Evolutionary conservation across 495 filamentous ascomycete genomes (phyloP).

Genomic region (Acidomyces sp.): DNA sequence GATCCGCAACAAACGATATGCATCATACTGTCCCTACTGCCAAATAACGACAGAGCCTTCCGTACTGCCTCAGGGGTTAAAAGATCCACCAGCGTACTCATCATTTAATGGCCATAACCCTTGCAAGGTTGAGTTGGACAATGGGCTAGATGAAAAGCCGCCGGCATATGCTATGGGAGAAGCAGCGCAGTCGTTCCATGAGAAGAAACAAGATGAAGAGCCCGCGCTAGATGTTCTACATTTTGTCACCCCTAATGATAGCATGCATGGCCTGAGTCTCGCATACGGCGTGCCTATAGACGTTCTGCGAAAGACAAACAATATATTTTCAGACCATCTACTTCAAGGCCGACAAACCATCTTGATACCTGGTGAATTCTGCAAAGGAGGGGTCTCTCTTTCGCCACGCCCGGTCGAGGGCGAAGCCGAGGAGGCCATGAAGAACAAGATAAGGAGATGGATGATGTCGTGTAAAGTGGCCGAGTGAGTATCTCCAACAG

Average conservation of each 20-base stretch:
- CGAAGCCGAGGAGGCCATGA: conserved; percentile 53
- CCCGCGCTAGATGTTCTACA: conserved; percentile 48
- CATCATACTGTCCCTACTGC: conserved; percentile 53
- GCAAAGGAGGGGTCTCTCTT: conserved; percentile 47
- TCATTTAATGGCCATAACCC: conserved; percentile 25
- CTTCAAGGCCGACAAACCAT: conserved; percentile 51
- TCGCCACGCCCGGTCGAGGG: conserved; percentile 53
- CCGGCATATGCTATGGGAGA: conserved; percentile 28
- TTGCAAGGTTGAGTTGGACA: conserved; percentile 21
- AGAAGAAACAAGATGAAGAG: conserved; percentile 23
- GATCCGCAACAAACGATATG: conserved; percentile 53
- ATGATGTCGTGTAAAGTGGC: conserved; percentile 58
- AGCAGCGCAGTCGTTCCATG: conserved; percentile 17
- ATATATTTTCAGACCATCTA: conserved; percentile 50
- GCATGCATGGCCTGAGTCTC: conserved; percentile 48
- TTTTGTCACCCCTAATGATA: conserved; percentile 54
- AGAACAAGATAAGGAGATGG: conserved; percentile 51
- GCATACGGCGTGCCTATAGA: conserved; percentile 49
- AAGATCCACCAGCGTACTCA: conserved; percentile 46
- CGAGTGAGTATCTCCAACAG: conserved; percentile 35
- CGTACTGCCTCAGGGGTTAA: conserved; percentile 41
- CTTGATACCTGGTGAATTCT: conserved; percentile 52
- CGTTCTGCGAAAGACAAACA: conserved; percentile 46
- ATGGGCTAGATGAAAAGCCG: conserved; percentile 15
- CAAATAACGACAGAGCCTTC: conserved; percentile 40